Evolutionary conservation across 345 rosid genomes (phyloP).

Genomic region (Ailanthus altissimus): DNA sequence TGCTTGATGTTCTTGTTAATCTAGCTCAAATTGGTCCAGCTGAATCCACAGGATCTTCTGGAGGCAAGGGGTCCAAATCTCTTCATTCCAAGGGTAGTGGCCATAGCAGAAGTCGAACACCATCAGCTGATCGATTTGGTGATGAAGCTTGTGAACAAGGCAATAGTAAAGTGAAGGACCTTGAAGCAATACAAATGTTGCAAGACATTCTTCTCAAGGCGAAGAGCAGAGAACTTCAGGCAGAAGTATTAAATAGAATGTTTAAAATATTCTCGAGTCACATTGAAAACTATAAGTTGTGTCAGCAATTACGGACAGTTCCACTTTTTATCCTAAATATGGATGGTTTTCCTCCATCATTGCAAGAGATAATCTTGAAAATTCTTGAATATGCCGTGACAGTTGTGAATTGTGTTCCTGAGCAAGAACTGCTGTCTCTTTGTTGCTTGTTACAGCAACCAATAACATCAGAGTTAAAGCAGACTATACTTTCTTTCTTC

Average conservation of each 20-base stretch:
- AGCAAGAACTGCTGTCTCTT: constrained; percentile 95
- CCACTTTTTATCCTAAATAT: constrained; percentile 95
- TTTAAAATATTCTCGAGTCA: constrained; percentile 98
- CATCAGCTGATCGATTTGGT: constrained; percentile 61
- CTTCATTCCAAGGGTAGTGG: constrained; percentile 54
- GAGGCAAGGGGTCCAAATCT: constrained; percentile 54
- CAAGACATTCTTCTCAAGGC: constrained; percentile 98
- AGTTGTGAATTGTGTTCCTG: constrained; percentile 97
- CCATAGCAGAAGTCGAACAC: constrained; percentile 61
- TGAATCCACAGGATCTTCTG: constrained; percentile 42
- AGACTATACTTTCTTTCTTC: constrained; percentile 88
- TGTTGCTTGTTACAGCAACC: constrained; percentile 99
- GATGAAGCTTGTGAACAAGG: constrained; percentile 85
- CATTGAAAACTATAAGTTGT: constrained; percentile 86
- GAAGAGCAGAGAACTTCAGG: constrained; percentile 75
- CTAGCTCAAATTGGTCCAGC: constrained; percentile 88
- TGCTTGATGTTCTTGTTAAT: constrained; percentile 92
- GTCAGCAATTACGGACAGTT: constrained; percentile 91
- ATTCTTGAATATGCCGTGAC: constrained; percentile 99
- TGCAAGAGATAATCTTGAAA: constrained; percentile 94
- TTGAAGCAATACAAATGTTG: constrained; percentile 98
- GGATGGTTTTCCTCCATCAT: constrained; percentile 87
- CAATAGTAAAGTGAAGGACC: constrained; percentile 87
- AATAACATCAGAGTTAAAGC: constrained; percentile 85
- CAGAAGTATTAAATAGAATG: constrained; percentile 96